These are phyloP conservation scores for Thuidium tamariscinum DNA, from an alignment of 225 moss, liverwort and hornwort genomes.

Conservation along the genomic window DNA sequence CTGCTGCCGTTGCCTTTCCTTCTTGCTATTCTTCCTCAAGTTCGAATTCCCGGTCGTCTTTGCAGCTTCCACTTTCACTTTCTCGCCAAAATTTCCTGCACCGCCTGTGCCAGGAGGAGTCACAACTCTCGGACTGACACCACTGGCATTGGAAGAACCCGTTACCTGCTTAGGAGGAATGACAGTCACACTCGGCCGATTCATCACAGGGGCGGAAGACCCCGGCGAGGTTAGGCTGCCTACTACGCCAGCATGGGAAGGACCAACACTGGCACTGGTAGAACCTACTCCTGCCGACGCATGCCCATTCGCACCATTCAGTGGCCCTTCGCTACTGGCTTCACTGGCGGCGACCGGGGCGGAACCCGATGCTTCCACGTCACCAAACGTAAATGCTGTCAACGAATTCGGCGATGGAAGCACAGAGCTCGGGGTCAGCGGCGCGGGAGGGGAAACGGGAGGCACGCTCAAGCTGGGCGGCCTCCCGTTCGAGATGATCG, in stretches of 20 bases:
- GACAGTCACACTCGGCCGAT: conserved; percentile 42
- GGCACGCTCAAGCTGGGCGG: conserved; percentile 32
- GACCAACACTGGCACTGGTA: conserved; percentile 2
- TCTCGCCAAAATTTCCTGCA: conserved; percentile 45
- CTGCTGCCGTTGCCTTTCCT: conserved; percentile 64
- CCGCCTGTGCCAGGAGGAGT: conserved; percentile 42
- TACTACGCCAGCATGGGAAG: conserved; percentile 9
- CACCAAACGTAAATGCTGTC: conserved; percentile 71
- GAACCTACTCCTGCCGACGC: conserved; percentile 25
- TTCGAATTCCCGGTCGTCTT: conserved; percentile 36
- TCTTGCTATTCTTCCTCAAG: conserved; percentile 51
- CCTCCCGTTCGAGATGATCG: conserved; percentile 37
- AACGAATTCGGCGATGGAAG: conserved; percentile 36
- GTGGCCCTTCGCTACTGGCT: conserved; percentile 19
- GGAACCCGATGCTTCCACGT: conserved; percentile 69
- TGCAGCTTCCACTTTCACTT: conserved; percentile 44
- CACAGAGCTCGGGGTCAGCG: conserved; percentile 30
- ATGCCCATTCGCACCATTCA: conserved; percentile 33
- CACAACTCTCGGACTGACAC: conserved; percentile 54
- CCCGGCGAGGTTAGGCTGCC: conserved; percentile 9
- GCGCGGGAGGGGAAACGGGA: conserved; percentile 28
- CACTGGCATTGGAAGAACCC: conserved; percentile 39
- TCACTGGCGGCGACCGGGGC: conserved; percentile 14
- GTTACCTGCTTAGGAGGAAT: conserved; percentile 38
- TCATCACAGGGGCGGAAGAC: conserved; percentile 14